A percentile compares a stretch with the other conserved stretches of the same genome.
These are phyloP conservation scores for Auxenochlorella pyrenoidosa DNA, from an alignment of 139 green algal genomes.

Conservation along the genomic window DNA sequence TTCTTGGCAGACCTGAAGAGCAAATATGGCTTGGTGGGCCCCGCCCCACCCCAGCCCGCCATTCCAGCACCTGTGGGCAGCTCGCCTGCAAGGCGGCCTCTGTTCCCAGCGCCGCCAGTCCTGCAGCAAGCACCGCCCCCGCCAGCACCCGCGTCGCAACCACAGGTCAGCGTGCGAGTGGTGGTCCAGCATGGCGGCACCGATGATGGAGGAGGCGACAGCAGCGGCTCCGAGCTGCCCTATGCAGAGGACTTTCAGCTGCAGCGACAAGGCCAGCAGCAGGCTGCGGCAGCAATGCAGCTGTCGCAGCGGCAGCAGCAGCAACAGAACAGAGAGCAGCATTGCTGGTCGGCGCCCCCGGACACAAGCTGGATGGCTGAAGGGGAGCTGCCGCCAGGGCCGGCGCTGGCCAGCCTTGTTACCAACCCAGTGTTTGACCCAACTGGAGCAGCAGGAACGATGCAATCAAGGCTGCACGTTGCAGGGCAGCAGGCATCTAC, in stretches of 20 bases:
- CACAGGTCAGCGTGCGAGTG: background rate
- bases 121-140: background rate
- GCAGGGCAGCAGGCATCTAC: background rate
- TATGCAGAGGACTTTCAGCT: no score
- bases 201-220: background rate
- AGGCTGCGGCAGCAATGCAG: background rate
- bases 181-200: background rate
- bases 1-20: conserved; percentile 6
- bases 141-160: background rate
- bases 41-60: background rate
- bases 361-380: background rate
- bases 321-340: background rate
- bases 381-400: background rate
- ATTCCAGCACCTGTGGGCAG: background rate
- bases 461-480: no score
- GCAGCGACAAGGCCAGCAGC: no score
- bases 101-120: no score
- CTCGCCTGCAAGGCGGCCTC: background rate
- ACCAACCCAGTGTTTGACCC: background rate
- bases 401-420: background rate
- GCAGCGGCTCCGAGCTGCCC: background rate
- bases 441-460: no score
- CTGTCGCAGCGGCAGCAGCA: background rate
- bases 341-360: background rate
- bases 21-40: background rate